Base-by-base conservation (phyloP, 2,329 filamentous ascomycete species). In the Ambrosiella beaveri region DNA sequence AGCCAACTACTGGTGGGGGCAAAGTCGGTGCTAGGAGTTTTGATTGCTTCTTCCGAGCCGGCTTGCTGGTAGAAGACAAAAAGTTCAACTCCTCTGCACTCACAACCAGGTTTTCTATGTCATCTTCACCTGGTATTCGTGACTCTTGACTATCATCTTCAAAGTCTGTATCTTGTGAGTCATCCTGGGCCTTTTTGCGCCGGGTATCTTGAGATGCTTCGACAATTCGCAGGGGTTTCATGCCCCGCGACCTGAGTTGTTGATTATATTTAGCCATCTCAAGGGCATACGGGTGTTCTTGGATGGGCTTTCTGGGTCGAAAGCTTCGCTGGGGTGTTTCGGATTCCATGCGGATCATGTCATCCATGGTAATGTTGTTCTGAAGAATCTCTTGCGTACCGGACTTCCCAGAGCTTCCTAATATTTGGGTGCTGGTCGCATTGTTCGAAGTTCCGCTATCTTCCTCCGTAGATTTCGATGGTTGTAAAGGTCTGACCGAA, bases 261-360 rank as follows among this genome's bases (percentile, higher is more conserved):
- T 68, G 75, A 57, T 73, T 75, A 64, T 80, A 81, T 36, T 75
- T 73, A 0, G 73, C 77, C 64, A 73, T 76, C 62, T 82, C 79
- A 3, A 81, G 68, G 5, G 76, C 67, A 62, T 81, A 82, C 2
- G 79, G 79, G 50, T 80, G 77, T 63, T 81, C 71, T 64, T 82
- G 79, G 6, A 81, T 81, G 1, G 78, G 78, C 61, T 81, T 82
- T 17, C 79, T 73, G 1, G 77, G 77, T 6, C 79, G 73, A n/a
- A 82, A 67, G 3, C 75, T 78, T 39, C 78, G 73, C 27, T 37
- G 39, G 8, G 57, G 53, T 9, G 56, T 17, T 12, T 51, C 52
- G 13, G 37, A 35, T 27, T 54, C 49, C 12, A 35, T 57, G 39
- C 35, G 47, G 3, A 54, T 7, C 13, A 49, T 50, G 13, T 17